Base-by-base conservation (phyloP, 306 rosid genomes). In the Trifolium subterraneum region DNA sequence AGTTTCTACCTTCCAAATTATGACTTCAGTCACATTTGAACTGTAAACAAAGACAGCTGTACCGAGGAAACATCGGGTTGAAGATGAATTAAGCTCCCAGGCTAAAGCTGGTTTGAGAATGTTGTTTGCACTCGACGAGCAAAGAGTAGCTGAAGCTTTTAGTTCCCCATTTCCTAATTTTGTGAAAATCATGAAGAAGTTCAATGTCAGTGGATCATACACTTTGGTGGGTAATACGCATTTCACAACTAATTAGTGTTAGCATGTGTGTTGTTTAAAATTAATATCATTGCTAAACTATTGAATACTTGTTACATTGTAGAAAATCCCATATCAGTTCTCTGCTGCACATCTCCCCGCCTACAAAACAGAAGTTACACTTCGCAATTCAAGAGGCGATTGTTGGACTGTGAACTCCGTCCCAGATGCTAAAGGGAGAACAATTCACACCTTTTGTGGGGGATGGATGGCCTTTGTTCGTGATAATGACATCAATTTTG, bases 401-500 rank as follows among this genome's bases (percentile, higher is more conserved):
- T 79, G 89, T 79, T 93, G 97, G 98, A 82, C 87, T 4, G 98
- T 93, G 78, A 93, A 93, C 84, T 90, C 91, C 25, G 87, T 90
- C 44, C 98, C 98, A 38, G 98, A 90, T 83, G 86, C 98, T 1
- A 89, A 88, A 80, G 97, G 97, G 65, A 81, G 98, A 69, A 74
- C 86, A 70, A 85, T 88, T 74, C 97, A 88, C 84, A 93, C 97
- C 14, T 90, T 93, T 76, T 93, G 98, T 33, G 98, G 98, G 59
- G 98, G 98, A 20, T 90, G 98, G 98, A 82, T 90, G 92, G 94
- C 98, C 16, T 93, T 93, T 72, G 98, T 93, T 75, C 96, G 98
- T 8, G 96, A 85, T 56, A 90, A 93, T 71, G 87, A 86, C 77
- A 59, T 90, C 63, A 86, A 90, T 58, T 76, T 89, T 38, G 97